Evolutionary conservation across 73 alveolate species (phyloP), one percentile per base, ranked within the genome.

Genomic region (Symbiodinium natans): DNA sequence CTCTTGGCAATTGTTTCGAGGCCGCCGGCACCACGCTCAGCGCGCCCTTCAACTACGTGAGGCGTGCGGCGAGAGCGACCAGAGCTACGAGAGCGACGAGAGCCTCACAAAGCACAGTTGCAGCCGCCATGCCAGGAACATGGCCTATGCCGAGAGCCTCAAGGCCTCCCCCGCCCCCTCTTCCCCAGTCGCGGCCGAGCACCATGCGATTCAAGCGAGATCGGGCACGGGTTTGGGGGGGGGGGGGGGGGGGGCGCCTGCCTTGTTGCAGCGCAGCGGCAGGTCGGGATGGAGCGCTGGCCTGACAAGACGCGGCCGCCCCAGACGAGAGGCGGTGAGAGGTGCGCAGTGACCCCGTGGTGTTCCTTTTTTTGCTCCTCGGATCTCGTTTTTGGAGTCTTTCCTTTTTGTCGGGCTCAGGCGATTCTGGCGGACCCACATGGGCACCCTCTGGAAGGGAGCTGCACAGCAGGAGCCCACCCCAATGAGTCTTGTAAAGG

Each of bases 211-310:
- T n/a, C n/a, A n/a, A n/a, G n/a, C n/a, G n/a, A n/a, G n/a, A n/a
- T n/a, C n/a, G n/a, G n/a, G n/a, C n/a, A n/a, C n/a, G n/a, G n/a
- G n/a, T n/a, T n/a, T n/a, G n/a, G n/a, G n/a, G n/a, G n/a, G n/a
- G n/a, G n/a, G 13, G 68, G n/a, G 29, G 29, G 21, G 21, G 68
- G 68, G 68, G 1, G 13, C 68, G 27, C 68, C 21, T 17, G 29
- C 68, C 13, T 27, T 0, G 25, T 52, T 52, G 68, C 23, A 4
- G 68, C 21, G 68, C 13, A 52, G 68, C 68, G 21, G 17, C 5
- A 52, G 77, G 77, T 63, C 36, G 77, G 77, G 36, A 63, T 63
- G 77, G 77, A 63, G 77, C 77, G 77, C 77, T 63, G 77, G 77
- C 77, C 77, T 21, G 77, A 63, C 36, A 63, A 63, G 34, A 63